These are phyloP conservation scores for Guyanaporus albipodus DNA, from an alignment of 768 basidiomycete species.

Conservation along the genomic window DNA sequence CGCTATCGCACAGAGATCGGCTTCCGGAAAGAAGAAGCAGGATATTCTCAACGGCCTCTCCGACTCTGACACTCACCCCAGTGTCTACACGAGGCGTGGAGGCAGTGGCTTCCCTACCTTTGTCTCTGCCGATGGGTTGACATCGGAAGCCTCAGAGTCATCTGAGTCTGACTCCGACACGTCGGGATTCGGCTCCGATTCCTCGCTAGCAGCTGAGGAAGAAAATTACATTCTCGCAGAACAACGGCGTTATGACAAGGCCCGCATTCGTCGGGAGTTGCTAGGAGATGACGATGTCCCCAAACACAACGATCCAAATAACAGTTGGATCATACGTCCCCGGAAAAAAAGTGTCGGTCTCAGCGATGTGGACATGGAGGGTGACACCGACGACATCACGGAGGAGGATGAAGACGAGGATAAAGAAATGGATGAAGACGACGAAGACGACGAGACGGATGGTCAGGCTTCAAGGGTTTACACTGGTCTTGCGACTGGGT, in stretches of 20 bases:
- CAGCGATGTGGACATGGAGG: conserved; percentile 62
- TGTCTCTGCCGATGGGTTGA: conserved; percentile 57
- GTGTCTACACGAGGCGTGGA: conserved; percentile 34
- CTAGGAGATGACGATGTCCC: conserved; percentile 51
- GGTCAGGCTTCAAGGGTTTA: conserved; percentile 41
- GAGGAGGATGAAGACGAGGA: conserved; percentile 58
- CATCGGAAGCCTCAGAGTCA: conserved; percentile 47
- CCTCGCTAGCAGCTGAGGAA: conserved; percentile 58
- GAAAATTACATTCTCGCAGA: conserved; percentile 55
- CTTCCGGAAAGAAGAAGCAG: conserved; percentile 19
- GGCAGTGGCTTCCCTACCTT: conserved; percentile 57
- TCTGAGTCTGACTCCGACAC: conserved; percentile 32
- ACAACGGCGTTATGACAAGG: conserved; percentile 41
- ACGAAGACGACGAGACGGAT: conserved; percentile 47
- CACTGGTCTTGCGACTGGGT: conserved; percentile 66
- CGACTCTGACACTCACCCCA: conserved; percentile 33
- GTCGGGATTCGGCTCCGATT: conserved; percentile 48
- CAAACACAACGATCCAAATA: conserved; percentile 38
- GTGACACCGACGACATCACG: conserved; percentile 53
- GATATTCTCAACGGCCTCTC: conserved; percentile 13
- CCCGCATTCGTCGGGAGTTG: conserved; percentile 58
- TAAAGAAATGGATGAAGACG: conserved; percentile 36
- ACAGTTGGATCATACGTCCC: conserved; percentile 67
- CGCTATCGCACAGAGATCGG: conserved; percentile 29
- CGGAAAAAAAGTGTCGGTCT: conserved; percentile 66